Conservation (phyloP, 345 rosid genomes). For the Euphorbia lathyris region DNA sequence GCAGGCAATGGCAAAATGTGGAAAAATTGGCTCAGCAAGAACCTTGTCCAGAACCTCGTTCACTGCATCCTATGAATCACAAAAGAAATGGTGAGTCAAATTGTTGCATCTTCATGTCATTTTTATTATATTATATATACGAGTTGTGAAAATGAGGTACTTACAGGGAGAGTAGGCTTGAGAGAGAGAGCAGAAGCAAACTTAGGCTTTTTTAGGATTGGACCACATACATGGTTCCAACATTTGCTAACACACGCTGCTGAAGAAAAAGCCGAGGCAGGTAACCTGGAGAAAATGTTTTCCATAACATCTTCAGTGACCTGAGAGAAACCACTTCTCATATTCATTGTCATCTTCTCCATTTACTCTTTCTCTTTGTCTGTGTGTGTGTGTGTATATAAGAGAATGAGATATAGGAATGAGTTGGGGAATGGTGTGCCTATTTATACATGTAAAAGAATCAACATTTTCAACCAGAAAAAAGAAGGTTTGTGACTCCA, state of each 20-base stretch:
- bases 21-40: constrained; percentile 57
- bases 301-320: constrained; percentile 38
- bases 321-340: constrained; percentile 7
- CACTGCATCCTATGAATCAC: constrained; percentile 44
- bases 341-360: not conserved
- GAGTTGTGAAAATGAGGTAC: not conserved
- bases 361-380: not conserved
- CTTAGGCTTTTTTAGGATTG: constrained; percentile 47
- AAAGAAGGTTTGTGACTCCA: not conserved
- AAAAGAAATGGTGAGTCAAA: not conserved
- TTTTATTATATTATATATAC: not conserved
- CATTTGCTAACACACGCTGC: constrained; percentile 48
- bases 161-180: constrained; percentile 35
- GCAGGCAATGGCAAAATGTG: constrained; percentile 53
- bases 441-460: too few relatives aligned
- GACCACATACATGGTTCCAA: constrained; percentile 42
- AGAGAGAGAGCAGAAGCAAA: constrained; percentile 60
- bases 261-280: constrained; percentile 47
- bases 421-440: not conserved
- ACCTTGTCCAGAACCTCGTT: constrained; percentile 60
- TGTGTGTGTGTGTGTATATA: too few relatives aligned
- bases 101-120: not conserved
- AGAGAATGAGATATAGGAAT: not conserved
- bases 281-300: constrained; percentile 41
- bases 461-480: too few relatives aligned